Percentiles rank a stretch among this genome's conserved stretches.
phyloP scores from a whole-genome alignment of 192 early-diverging fungal species.

The Umbelopsis vinacea region DNA sequence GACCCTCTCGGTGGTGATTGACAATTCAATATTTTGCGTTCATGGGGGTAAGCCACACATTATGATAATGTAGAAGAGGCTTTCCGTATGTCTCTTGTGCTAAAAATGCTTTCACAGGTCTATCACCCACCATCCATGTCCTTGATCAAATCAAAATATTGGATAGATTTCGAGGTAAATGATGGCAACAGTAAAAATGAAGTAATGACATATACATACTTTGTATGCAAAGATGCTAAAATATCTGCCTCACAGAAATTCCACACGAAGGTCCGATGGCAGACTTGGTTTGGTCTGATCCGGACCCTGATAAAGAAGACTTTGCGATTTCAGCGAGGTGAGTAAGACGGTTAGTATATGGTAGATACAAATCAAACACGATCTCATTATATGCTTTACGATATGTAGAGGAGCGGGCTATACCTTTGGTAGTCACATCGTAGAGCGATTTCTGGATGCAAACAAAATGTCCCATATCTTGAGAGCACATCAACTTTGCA shows the following conservation, averaged over 20 bases:
- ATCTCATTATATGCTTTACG: not conserved
- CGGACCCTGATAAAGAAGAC: conserved; percentile 73
- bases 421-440: conserved; percentile 81
- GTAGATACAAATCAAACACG: not conserved
- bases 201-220: not conserved
- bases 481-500: conserved; percentile 87
- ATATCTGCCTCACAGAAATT: conserved; percentile 63
- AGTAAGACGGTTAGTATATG: not conserved
- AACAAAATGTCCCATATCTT: conserved; percentile 83
- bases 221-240: too few species aligned
- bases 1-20: conserved; percentile 85
- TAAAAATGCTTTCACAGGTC: not conserved
- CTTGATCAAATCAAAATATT: conserved; percentile 88
- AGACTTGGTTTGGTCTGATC: conserved; percentile 93
- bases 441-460: conserved; percentile 75
- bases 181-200: not conserved
- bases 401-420: conserved; percentile 81
- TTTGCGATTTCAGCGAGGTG: conserved; percentile 82
- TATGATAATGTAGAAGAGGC: not conserved
- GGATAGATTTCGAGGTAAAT: conserved; percentile 78
- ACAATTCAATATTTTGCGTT: conserved; percentile 91
- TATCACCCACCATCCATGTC: conserved; percentile 82
- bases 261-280: conserved; percentile 96
- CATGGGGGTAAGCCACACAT: conserved; percentile 73
- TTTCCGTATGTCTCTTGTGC: not conserved